Percentiles rank a stretch among this genome's conserved stretches.
These are phyloP conservation scores for Apophysomyces ossiformis DNA, from an alignment of 371 early-diverging fungal genomes.

Conservation along the genomic window DNA sequence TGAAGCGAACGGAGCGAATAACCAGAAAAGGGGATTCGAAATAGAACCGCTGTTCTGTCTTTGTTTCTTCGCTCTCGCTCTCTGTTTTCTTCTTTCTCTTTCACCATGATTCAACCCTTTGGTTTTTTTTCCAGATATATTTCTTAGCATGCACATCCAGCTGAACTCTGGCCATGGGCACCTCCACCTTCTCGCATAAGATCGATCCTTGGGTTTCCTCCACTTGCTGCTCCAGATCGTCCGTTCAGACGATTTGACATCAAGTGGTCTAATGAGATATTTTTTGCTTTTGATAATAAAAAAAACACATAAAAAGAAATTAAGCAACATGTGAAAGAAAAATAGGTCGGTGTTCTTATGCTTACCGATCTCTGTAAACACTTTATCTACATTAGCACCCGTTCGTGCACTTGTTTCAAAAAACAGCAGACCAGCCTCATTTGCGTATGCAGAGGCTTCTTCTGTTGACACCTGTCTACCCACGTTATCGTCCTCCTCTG, in stretches of 20 bases:
- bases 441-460: conserved; percentile 86
- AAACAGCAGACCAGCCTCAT: conserved; percentile 80
- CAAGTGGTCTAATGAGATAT: conserved; percentile 24
- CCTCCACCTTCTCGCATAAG: conserved; percentile 24
- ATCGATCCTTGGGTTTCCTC: conserved; percentile 24
- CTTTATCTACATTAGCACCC: conserved; percentile 78
- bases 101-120: neutral
- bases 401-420: conserved; percentile 90
- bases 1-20: neutral
- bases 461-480: conserved; percentile 67
- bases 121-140: neutral
- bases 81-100: conserved; percentile 4
- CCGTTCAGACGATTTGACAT: conserved; percentile 19
- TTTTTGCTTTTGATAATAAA: conserved; percentile 18
- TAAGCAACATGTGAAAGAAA: conserved; percentile 10
- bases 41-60: neutral
- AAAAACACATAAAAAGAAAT: neutral
- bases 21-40: conserved; percentile 1
- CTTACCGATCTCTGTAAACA: conserved; percentile 67
- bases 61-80: conserved; percentile 7
- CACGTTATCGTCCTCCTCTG: conserved; percentile 33
- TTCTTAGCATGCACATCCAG: conserved; percentile 27
- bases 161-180: conserved; percentile 19
- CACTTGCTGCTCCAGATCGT: conserved; percentile 11
- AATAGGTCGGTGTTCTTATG: neutral